Evolutionary conservation across 2,329 filamentous ascomycete genomes (phyloP).

Genomic region (Didymella glomerata): DNA sequence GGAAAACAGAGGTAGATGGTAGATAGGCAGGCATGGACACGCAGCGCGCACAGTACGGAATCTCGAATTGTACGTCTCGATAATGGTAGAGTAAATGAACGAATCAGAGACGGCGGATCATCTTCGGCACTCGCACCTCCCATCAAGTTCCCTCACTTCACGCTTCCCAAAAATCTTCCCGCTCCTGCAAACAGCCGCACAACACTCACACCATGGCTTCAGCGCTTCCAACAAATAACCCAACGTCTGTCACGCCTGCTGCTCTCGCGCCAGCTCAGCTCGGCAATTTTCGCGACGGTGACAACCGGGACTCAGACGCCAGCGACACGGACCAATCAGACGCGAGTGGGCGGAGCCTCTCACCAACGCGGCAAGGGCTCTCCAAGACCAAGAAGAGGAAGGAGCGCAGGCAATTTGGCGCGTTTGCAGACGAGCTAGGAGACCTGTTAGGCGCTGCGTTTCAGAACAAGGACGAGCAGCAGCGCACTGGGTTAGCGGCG

Average conservation of each 20-base stretch:
- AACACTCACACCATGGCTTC: slow-evolving; percentile 22
- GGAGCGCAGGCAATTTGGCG: slow-evolving; percentile 34
- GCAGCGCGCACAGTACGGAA: slow-evolving; percentile 17
- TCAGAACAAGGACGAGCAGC: slow-evolving; percentile 10
- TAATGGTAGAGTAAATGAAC: slow-evolving; percentile 31
- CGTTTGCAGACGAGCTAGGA: slow-evolving; percentile 31
- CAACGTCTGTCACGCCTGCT: slow-evolving; percentile 3
- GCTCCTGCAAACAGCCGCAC: slow-evolving; percentile 3
- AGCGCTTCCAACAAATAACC: slow-evolving; percentile 6
- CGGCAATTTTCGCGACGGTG: slow-evolving; percentile 28
- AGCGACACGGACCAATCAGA: slow-evolving; percentile 40
- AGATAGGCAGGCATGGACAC: slow-evolving; percentile 29
- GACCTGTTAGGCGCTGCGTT: slow-evolving; percentile 32
- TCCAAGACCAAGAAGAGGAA: slow-evolving; percentile 29
- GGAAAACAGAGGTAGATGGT: slow-evolving; percentile 34
- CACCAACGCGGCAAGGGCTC: slow-evolving; percentile 24
- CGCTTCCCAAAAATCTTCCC: slow-evolving; percentile 17
- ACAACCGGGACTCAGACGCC: slow-evolving; percentile 26
- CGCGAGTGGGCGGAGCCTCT: slow-evolving; percentile 30
- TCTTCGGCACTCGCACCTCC: slow-evolving; percentile 24
- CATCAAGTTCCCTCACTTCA: slow-evolving; percentile 20
- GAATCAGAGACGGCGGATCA: slow-evolving; percentile 36
- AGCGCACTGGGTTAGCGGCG: neutral
- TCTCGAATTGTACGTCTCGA: slow-evolving; percentile 10
- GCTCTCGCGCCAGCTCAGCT: slow-evolving; percentile 3